phyloP scores from a whole-genome alignment of 805 yeast genomes.

The Kuraishia floccosa region DNA sequence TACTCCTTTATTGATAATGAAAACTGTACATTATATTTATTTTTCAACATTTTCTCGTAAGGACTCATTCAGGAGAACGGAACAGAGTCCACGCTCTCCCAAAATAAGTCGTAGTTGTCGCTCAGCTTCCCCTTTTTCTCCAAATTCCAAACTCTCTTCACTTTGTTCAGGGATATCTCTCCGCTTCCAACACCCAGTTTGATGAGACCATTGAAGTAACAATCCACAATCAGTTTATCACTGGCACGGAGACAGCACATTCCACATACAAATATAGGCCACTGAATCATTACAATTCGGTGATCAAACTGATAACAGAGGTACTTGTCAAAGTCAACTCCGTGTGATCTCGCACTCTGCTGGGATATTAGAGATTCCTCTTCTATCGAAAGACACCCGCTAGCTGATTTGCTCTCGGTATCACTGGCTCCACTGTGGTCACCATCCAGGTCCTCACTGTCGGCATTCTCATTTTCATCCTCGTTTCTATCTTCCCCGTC shows the following conservation, averaged over 20 bases:
- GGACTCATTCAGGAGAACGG: slow-evolving; percentile 15
- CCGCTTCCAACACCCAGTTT: slow-evolving; percentile 23
- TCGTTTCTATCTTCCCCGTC: slow-evolving; percentile 1
- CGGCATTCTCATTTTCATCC: slow-evolving; percentile 3
- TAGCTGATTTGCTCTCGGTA: slow-evolving; percentile 3
- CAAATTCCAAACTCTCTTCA: slow-evolving; percentile 18
- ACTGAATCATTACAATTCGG: slow-evolving; percentile 23
- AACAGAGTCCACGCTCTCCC: slow-evolving; percentile 21
- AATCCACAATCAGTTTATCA: slow-evolving; percentile 20
- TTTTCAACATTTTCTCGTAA: background rate
- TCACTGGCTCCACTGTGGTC: no score
- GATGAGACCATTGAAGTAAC: slow-evolving; percentile 21
- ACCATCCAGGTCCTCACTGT: slow-evolving; percentile 2
- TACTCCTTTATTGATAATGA: slow-evolving; percentile 2
- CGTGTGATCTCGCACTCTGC: background rate
- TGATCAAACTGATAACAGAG: slow-evolving; percentile 20
- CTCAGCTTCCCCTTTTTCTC: slow-evolving; percentile 14
- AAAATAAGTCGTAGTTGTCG: slow-evolving; percentile 12
- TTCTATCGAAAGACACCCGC: slow-evolving; percentile 2
- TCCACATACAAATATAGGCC: slow-evolving; percentile 24
- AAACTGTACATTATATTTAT: slow-evolving; percentile 1
- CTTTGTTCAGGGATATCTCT: slow-evolving; percentile 18
- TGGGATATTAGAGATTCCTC: slow-evolving; percentile 1
- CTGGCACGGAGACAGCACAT: slow-evolving; percentile 16
- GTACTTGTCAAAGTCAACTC: slow-evolving; percentile 14